Base-by-base conservation (phyloP, 2,329 filamentous ascomycete species). In the Pestalotiopsis fici region DNA sequence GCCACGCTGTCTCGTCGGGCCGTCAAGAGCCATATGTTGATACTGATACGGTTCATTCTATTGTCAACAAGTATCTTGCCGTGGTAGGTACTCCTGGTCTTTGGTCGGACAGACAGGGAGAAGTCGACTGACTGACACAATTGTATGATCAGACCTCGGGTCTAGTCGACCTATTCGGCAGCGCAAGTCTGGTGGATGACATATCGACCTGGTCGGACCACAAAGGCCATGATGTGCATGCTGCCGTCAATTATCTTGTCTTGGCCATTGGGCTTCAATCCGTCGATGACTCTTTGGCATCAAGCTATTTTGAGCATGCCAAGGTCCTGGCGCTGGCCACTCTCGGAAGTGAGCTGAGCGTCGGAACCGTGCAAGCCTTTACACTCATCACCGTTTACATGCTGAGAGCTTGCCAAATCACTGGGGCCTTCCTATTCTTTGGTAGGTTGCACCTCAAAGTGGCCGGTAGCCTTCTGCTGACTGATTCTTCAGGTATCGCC, bases 391-490 rank as follows among this genome's bases (percentile, higher is more conserved):
- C 85, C 0, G 70, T 87, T 7, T 87, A 86, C 75, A 86, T 87
- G 82, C 82, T 87, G 3, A 82, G 83, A 31, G 82, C 85, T 3
- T 87, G 84, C 64, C 85, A 87, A 71, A 86, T 87, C 72, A 87
- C 86, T 66, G 84, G 84, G 1, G 84, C 84, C 0, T 88, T 86
- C 60, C 73, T 88, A 2, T 85, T 86, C 73, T 87, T 87, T 21
- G 86, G 72, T 73, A 54, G 39, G 69, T 47, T 39, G 39, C 1
- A 18, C 25, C n/a, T 13, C 28, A 21, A 28, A 35, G 11, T 35
- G 31, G 7, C 2, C 5, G 6, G 4, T 2, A 2, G 55, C 13
- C 3, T 21, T 21, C 55, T 2, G 37, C 65, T 73, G 37, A 73
- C 12, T 11, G 3, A 4, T 23, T n/a, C 25, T 23, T n/a, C 25